phyloP scores from a whole-genome alignment of 225 moss, liverwort and hornwort species.

The Sphagnum contortum region DNA sequence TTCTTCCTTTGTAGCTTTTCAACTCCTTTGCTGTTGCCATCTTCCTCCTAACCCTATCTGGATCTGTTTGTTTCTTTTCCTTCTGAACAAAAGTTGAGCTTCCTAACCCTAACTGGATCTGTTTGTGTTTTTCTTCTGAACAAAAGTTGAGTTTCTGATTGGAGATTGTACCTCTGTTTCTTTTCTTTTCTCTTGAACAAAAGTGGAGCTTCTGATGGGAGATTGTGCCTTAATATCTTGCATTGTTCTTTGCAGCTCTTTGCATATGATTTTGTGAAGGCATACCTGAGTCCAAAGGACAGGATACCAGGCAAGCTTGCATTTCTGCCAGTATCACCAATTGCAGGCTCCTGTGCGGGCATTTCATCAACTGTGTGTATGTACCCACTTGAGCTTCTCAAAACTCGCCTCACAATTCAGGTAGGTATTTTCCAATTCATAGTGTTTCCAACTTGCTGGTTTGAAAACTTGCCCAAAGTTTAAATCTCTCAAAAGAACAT shows the following conservation, averaged over 20 bases:
- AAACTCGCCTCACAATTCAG: slow-evolving; percentile 78
- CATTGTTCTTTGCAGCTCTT: slow-evolving; percentile 38
- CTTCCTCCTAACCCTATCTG: neutral
- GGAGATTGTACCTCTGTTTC: neutral
- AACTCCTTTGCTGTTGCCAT: too few relatives aligned
- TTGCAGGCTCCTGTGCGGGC: slow-evolving; percentile 67
- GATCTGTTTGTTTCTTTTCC: neutral
- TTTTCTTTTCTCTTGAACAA: neutral
- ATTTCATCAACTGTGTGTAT: slow-evolving; percentile 64
- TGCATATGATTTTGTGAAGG: slow-evolving; percentile 66
- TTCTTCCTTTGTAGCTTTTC: neutral
- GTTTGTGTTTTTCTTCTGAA: neutral
- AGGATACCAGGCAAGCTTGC: slow-evolving; percentile 27
- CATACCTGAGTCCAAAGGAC: slow-evolving; percentile 46
- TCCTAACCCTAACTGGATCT: neutral
- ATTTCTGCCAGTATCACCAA: slow-evolving; percentile 52
- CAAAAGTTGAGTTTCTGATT: neutral
- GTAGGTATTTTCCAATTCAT: slow-evolving; percentile 13
- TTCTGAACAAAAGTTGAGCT: neutral
- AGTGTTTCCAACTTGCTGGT: neutral
- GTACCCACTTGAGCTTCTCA: slow-evolving; percentile 73
- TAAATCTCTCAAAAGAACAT: neutral
- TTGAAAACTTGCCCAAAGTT: neutral
- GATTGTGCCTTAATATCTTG: neutral
- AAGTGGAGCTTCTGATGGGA: neutral